Percentiles rank a stretch among this genome's conserved stretches.
Evolutionary conservation across 108 stramenopile species (phyloP).

Genomic region (Aurantiochytrium sp.): DNA sequence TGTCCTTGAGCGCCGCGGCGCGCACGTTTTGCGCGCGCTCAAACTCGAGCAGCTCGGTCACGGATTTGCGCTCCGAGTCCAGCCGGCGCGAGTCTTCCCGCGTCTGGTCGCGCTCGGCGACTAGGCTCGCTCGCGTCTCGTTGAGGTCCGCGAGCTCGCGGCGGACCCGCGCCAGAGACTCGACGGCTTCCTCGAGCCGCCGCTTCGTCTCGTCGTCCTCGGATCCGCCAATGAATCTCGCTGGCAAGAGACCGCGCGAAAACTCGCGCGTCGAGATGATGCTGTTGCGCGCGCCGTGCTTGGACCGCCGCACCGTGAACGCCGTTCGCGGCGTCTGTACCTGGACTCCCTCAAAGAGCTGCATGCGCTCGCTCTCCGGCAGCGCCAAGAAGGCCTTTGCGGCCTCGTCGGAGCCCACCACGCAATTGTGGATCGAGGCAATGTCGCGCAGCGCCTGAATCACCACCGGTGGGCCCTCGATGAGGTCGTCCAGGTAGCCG

Average conservation of each 20-base stretch:
- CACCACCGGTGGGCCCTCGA: constrained; percentile 65
- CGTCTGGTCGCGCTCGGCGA: background rate
- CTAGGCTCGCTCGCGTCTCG: background rate
- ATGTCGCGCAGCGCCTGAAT: constrained; percentile 60
- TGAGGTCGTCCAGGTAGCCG: constrained; percentile 74
- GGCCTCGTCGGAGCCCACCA: constrained; percentile 68
- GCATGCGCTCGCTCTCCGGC: background rate
- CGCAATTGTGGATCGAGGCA: constrained; percentile 63
- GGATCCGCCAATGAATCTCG: background rate
- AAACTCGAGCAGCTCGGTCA: background rate
- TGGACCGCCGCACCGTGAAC: background rate
- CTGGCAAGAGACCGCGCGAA: background rate
- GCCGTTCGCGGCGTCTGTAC: background rate
- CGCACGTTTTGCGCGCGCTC: background rate
- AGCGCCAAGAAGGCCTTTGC: constrained; percentile 47
- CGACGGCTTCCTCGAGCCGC: background rate
- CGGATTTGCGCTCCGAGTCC: background rate
- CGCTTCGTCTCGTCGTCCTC: background rate
- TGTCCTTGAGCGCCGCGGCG: background rate
- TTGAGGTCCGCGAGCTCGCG: background rate
- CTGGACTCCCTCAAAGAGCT: background rate
- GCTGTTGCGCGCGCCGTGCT: background rate
- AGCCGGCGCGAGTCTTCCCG: background rate
- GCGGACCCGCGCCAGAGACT: background rate
- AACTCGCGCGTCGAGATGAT: background rate